These are phyloP conservation scores for Hypomontagnella submonticulosa DNA, from an alignment of 495 filamentous ascomycete species.

Conservation along the genomic window DNA sequence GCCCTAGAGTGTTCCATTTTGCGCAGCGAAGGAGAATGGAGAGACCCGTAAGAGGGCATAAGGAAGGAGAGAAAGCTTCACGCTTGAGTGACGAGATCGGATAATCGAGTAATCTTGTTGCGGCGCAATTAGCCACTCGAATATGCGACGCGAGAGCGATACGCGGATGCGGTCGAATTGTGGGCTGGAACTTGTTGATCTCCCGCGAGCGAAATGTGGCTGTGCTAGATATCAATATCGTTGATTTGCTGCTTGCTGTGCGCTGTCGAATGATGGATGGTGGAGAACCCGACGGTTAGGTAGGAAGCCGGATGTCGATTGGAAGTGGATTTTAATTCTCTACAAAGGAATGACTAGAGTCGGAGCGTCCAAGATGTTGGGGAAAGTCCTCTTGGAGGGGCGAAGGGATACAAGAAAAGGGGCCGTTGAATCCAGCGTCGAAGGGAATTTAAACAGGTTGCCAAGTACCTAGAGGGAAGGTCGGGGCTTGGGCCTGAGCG, in stretches of 20 bases:
- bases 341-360: conserved; percentile 43
- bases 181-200: conserved; percentile 28
- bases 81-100: conserved; percentile 18
- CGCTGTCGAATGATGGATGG: conserved; percentile 13
- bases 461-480: too few relatives aligned
- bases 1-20: conserved; percentile 79
- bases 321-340: conserved; percentile 15
- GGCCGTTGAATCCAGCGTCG: conserved; percentile 14
- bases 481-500: too few relatives aligned
- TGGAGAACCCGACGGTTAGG: conserved; percentile 18
- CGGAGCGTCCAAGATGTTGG: conserved; percentile 16
- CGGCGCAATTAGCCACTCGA: conserved; percentile 26
- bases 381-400: not conserved
- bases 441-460: not conserved
- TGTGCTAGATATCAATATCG: conserved; percentile 17
- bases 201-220: conserved; percentile 31
- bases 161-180: conserved; percentile 26
- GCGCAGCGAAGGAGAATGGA: conserved; percentile 77
- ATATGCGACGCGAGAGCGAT: conserved; percentile 28
- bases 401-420: conserved; percentile 9
- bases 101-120: conserved; percentile 29
- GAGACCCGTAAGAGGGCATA: conserved; percentile 80
- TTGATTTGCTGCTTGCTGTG: conserved; percentile 1
- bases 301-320: not conserved
- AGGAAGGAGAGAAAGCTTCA: conserved; percentile 48